Conservation (phyloP, 2,329 filamentous ascomycete species). For the Exophiala viscosa region DNA sequence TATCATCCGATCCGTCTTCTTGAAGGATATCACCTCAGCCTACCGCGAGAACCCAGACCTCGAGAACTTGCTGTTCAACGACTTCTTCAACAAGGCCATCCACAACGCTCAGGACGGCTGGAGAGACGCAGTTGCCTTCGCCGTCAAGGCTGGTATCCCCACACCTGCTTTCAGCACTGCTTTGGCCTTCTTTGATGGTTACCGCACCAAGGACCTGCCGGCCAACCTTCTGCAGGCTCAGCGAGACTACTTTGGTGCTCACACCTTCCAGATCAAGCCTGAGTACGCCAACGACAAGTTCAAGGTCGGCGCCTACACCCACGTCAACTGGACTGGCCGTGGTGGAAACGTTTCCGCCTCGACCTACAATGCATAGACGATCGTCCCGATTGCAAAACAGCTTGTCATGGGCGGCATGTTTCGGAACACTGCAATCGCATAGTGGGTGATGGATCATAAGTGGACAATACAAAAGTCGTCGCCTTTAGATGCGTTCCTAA, state of each 20-base stretch:
- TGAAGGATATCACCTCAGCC: constrained; percentile 97
- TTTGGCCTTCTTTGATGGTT: constrained; percentile 97
- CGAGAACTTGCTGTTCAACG: constrained; percentile 96
- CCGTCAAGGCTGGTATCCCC: constrained; percentile 89
- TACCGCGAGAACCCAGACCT: constrained; percentile 93
- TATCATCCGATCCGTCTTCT: constrained; percentile 99
- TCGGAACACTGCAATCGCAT: too few species aligned
- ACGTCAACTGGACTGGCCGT: constrained; percentile 99
- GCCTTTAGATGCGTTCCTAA: too few species aligned
- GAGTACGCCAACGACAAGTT: constrained; percentile 74
- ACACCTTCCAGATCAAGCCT: constrained; percentile 86
- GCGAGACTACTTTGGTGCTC: constrained; percentile 98
- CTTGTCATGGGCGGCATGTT: neutral
- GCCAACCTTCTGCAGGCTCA: constrained; percentile 98
- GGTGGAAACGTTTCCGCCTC: constrained; percentile 96
- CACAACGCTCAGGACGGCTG: constrained; percentile 91
- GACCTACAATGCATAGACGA: constrained; percentile 85
- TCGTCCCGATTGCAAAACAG: neutral
- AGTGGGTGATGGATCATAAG: neutral
- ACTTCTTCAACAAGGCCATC: constrained; percentile 99
- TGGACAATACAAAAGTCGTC: neutral
- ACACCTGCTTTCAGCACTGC: constrained; percentile 96
- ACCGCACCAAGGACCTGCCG: constrained; percentile 93
- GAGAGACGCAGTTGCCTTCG: constrained; percentile 87
- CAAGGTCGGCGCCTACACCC: constrained; percentile 79